These are phyloP conservation scores for Physcomitrellopsis africana DNA, from an alignment of 225 moss, liverwort and hornwort species.

Conservation along the genomic window DNA sequence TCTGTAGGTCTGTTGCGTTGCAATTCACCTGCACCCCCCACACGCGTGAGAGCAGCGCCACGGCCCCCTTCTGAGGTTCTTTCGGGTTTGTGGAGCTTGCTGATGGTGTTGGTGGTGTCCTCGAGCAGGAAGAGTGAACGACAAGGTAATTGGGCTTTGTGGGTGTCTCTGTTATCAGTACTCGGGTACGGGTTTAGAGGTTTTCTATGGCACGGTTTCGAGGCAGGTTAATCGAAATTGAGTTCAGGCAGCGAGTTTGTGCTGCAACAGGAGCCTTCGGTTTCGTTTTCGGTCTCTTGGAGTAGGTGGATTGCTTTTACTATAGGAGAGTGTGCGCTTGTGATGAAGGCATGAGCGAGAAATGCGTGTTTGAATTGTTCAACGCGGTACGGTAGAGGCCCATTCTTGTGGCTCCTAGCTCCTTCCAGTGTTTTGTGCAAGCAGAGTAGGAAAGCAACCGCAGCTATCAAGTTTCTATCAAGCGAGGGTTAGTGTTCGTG, in stretches of 20 bases:
- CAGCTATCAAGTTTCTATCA: not conserved
- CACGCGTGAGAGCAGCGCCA: too few species aligned
- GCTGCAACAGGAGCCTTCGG: too few species aligned
- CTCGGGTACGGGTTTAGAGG: not conserved
- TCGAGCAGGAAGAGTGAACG: not conserved
- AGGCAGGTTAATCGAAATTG: too few species aligned
- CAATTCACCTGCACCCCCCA: not conserved
- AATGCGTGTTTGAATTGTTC: not conserved
- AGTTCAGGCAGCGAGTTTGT: too few species aligned
- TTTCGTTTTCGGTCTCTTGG: too few species aligned
- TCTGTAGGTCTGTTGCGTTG: not conserved
- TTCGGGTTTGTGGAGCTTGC: not conserved
- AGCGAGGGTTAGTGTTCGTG: not conserved
- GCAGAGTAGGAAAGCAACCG: not conserved
- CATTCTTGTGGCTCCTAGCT: too few species aligned
- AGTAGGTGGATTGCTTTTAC: too few species aligned
- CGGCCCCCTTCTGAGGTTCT: not conserved
- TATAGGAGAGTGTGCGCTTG: too few species aligned
- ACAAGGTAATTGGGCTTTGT: not conserved
- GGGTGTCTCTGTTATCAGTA: not conserved
- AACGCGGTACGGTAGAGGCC: too few species aligned
- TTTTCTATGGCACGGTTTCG: too few species aligned
- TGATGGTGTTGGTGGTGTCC: not conserved
- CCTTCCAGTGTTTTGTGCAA: not conserved
- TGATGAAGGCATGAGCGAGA: too few species aligned